phyloP scores from a whole-genome alignment of 805 yeast species.

The Schwanniomyces sp. region DNA sequence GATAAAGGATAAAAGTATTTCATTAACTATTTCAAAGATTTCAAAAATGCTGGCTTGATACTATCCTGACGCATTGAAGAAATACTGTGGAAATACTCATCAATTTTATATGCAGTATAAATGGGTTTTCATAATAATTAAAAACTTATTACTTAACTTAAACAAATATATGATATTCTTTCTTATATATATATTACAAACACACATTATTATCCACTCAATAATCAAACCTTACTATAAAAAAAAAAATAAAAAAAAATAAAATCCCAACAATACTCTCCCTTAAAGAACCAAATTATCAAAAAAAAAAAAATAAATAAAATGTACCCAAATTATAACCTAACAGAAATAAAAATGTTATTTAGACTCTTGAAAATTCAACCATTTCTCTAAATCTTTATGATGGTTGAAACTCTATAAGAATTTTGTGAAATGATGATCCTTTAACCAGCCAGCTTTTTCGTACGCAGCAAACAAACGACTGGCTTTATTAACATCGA shows the following conservation, averaged over 20 bases:
- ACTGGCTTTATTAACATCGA: slow-evolving; percentile 95
- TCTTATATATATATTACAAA: background rate
- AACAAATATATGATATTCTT: background rate
- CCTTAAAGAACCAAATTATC: background rate
- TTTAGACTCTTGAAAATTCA: background rate
- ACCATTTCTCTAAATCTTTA: background rate
- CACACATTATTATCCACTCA: background rate
- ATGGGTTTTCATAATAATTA: background rate
- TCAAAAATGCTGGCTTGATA: background rate
- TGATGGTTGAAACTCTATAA: slow-evolving; percentile 4
- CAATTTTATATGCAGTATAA: background rate
- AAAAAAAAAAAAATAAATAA: background rate
- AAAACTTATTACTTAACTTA: too few species aligned
- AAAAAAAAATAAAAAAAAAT: background rate
- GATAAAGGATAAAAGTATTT: background rate
- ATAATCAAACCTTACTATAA: background rate
- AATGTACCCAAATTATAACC: background rate
- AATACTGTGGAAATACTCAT: background rate
- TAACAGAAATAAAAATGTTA: background rate
- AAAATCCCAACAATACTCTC: background rate
- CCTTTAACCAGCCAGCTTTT: slow-evolving; percentile 88
- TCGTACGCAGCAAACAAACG: slow-evolving; percentile 88
- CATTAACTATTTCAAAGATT: background rate
- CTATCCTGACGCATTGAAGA: background rate
- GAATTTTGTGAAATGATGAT: slow-evolving; percentile 56